Conservation (phyloP, 805 yeast species). For the Jamesozyma jinghongensis region DNA sequence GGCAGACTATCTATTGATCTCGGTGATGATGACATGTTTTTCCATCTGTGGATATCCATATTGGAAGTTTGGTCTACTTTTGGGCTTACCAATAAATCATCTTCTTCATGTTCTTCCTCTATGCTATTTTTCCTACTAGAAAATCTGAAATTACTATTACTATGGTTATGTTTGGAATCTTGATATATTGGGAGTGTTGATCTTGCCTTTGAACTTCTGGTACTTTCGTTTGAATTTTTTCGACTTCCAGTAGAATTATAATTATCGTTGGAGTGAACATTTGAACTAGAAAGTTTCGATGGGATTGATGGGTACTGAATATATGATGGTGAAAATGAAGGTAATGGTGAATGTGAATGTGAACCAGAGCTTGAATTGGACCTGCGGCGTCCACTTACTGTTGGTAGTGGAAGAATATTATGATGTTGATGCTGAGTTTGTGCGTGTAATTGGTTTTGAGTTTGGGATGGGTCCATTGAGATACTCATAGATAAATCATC, state of each 20-base stretch:
- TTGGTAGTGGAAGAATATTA: neutral
- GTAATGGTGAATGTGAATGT: constrained; percentile 30
- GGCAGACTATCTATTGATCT: constrained; percentile 23
- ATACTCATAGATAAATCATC: constrained; percentile 49
- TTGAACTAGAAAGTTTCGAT: constrained; percentile 20
- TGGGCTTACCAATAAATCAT: constrained; percentile 13
- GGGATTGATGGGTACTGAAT: constrained; percentile 24
- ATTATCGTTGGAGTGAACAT: neutral
- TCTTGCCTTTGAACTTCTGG: neutral
- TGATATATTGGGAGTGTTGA: constrained; percentile 5
- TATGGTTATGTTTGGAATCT: constrained; percentile 1
- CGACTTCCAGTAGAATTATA: constrained; percentile 8
- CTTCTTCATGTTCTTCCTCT: constrained; percentile 12
- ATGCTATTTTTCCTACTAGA: constrained; percentile 6
- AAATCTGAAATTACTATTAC: neutral
- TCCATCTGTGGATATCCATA: constrained; percentile 1
- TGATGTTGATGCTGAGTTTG: neutral
- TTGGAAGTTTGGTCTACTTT: neutral
- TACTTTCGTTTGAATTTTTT: constrained; percentile 11
- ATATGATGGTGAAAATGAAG: constrained; percentile 22
- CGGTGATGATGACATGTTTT: constrained; percentile 16
- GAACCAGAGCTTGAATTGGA: constrained; percentile 25
- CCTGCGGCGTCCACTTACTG: constrained; percentile 3
- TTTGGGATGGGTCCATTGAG: constrained; percentile 19
- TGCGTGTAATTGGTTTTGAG: constrained; percentile 3